Evolutionary conservation across 768 basidiomycete genomes (phyloP), one percentile per base, ranked within the genome.

Genomic region (Cystobasidium onofrii): DNA sequence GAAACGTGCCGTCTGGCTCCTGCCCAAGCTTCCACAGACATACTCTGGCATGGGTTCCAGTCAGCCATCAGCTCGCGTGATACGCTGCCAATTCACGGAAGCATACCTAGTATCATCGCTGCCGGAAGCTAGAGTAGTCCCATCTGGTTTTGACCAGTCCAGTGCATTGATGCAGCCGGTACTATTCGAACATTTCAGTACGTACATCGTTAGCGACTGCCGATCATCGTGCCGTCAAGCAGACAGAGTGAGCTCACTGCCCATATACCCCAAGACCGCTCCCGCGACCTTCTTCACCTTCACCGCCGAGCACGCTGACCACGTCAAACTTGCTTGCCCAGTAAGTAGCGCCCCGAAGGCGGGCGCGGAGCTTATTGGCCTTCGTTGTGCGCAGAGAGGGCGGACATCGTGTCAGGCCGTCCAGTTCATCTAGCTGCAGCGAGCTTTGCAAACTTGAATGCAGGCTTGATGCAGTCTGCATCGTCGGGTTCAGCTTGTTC

Each of bases 141-240:
- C 74, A 44, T 70, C 74, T 13, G 20, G 18, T n/a, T n/a, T n/a
- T 27, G 54, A 62, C 74, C 74, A 75, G 34, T 41, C 43, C 1
- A 69, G 25, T 1, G 74, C 74, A 54, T 75, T 75, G 50, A 74
- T 55, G 66, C 74, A 74, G 18, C 85, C 81, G 31, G 69, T 71
- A 60, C 65, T 67, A 46, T 44, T 54, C 54, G 13, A 29, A 27
- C 57, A 12, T 34, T n/a, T n/a, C n/a, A n/a, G n/a, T n/a, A n/a
- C n/a, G n/a, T n/a, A n/a, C n/a, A n/a, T n/a, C n/a, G n/a, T n/a
- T n/a, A n/a, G n/a, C n/a, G n/a, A n/a, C n/a, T n/a, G 57, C 57
- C 29, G 33, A 27, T 27, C 29, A 27, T 13, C 13, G 33, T 29
- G 33, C 33, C 23, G n/a, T n/a, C n/a, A n/a, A n/a, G n/a, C n/a